phyloP scores from a whole-genome alignment of 805 yeast genomes.

The Metschnikowia sp. region DNA sequence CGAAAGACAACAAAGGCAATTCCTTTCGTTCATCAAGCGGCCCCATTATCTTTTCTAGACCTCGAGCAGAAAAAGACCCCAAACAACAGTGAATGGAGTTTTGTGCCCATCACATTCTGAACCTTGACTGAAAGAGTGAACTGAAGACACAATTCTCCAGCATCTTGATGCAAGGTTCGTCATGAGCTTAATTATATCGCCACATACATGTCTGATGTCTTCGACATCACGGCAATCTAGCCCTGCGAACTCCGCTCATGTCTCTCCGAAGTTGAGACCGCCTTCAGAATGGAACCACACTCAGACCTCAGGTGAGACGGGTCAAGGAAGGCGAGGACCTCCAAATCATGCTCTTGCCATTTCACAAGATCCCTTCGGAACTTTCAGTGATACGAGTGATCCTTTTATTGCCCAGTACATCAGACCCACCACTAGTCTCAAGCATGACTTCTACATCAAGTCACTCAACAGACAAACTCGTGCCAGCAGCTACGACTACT shows the following conservation, averaged over 20 bases:
- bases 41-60: too few relatives aligned
- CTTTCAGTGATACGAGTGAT: conserved; percentile 1
- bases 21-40: background rate
- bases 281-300: background rate
- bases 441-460: conserved; percentile 12
- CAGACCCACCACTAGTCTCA: conserved; percentile 11
- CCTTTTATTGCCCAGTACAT: conserved; percentile 19
- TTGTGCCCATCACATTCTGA: too few relatives aligned
- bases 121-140: background rate
- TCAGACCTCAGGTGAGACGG: background rate
- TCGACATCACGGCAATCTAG: conserved; percentile 5
- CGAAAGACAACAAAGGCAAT: too few relatives aligned
- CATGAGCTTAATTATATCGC: conserved; percentile 14
- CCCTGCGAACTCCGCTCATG: conserved; percentile 3
- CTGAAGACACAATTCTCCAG: background rate
- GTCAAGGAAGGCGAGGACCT: background rate
- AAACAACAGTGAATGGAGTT: too few relatives aligned
- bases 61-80: too few relatives aligned
- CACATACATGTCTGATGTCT: conserved; percentile 12
- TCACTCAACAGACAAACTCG: conserved; percentile 12
- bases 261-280: conserved; percentile 5
- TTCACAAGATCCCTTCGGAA: too few relatives aligned
- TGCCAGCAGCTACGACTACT: conserved; percentile 14
- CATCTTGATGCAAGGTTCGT: conserved; percentile 1
- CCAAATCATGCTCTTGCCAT: background rate